Evolutionary conservation across 306 rosid genomes (phyloP), one percentile per base, ranked within the genome.

Genomic region (Canavalia ensiformis): DNA sequence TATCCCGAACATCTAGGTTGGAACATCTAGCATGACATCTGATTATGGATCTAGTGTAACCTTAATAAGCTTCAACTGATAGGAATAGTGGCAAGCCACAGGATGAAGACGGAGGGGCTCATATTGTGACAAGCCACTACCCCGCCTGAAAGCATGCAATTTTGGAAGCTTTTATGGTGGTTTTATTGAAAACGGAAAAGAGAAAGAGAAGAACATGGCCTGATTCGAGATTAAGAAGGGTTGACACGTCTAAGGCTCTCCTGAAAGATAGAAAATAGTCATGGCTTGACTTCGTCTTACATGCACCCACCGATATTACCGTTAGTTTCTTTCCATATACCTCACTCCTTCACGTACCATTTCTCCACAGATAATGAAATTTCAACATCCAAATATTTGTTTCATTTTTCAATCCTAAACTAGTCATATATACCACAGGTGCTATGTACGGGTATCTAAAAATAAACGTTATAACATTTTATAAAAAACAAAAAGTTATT

Each of bases 71-170:
- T 18, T 18, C 25, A 18, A 18, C 25, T 18, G 83, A 82, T n/a
- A 69, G 90, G 88, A 84, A 91, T 47, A 76, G 68, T 69, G 88
- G 81, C 46, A 57, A 94, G 88, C 78, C 90, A 88, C 7, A 87
- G 82, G 87, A 91, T 87, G 83, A 90, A 78, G 86, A 87, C 39
- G 90, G 72, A 65, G 87, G 71, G 90, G 90, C 86, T 75, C 98
- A 94, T 91, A 31, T 9, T 75, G 75, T 69, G 60, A 82, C 58
- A 79, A 84, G 74, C 85, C 88, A 82, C 87, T 56, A 81, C 84
- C 80, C 84, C 72, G 58, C 85, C 89, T 65, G 85, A 76, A 81
- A 83, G 71, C 81, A 60, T 75, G 76, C 12, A 66, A 81, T 52
- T 44, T 71, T 66, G 80, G 71, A 75, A 67, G 59, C 49, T 71